These are phyloP conservation scores for Crucibulum laeve DNA, from an alignment of 768 basidiomycete genomes.

Conservation along the genomic window DNA sequence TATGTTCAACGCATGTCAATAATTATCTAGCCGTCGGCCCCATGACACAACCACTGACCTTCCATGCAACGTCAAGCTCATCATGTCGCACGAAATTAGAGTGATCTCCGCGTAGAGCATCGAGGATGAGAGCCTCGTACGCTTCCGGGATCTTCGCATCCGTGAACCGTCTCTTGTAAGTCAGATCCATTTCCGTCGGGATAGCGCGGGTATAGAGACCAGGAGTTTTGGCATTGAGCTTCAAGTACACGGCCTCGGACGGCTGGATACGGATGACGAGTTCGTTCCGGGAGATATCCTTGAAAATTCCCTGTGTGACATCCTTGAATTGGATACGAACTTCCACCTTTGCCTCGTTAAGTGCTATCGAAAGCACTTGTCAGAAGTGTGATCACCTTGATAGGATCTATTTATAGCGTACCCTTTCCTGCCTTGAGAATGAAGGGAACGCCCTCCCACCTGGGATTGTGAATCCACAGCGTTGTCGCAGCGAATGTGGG, in stretches of 20 bases:
- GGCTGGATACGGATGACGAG: conserved; percentile 97
- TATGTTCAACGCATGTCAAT: conserved; percentile 20
- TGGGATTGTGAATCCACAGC: conserved; percentile 88
- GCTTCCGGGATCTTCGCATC: conserved; percentile 94
- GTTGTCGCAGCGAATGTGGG: conserved; percentile 93
- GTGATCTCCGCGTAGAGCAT: conserved; percentile 96
- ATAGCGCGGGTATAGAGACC: conserved; percentile 87
- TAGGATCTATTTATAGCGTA: conserved; percentile 24
- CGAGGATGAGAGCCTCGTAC: conserved; percentile 92
- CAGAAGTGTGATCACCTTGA: conserved; percentile 7
- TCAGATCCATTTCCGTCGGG: conserved; percentile 97
- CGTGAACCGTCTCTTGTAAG: conserved; percentile 92
- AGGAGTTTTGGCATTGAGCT: conserved; percentile 93
- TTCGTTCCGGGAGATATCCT: conserved; percentile 94
- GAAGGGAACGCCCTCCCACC: conserved; percentile 99
- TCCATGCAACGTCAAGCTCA: conserved; percentile 97
- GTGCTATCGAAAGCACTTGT: conserved; percentile 42
- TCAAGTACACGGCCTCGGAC: conserved; percentile 93
- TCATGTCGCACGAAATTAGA: conserved; percentile 99
- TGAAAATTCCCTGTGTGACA: conserved; percentile 95
- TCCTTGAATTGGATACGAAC: conserved; percentile 98
- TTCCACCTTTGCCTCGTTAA: conserved; percentile 99
- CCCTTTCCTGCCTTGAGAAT: conserved; percentile 98
- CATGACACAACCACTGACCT: conserved; percentile 44
- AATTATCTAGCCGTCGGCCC: background rate